Conservation (phyloP, 345 rosid genomes). For the Boechera divaricarpa region DNA sequence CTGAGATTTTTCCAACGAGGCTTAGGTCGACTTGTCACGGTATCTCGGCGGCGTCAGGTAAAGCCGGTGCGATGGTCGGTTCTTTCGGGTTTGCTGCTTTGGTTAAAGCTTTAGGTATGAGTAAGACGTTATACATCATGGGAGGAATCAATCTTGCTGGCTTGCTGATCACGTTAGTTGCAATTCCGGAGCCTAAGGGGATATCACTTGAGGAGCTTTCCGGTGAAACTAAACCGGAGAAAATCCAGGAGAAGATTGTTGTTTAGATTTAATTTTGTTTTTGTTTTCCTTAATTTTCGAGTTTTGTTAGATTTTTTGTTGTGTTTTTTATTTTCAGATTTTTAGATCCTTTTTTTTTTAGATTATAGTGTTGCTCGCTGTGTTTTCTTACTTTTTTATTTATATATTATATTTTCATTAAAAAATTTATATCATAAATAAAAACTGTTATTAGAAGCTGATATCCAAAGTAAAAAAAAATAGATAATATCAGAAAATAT, state of each 20-base stretch:
- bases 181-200: conserved; percentile 60
- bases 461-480: background rate
- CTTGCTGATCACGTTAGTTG: conserved; percentile 43
- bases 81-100: conserved; percentile 74
- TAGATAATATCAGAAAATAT: background rate
- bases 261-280: background rate
- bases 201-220: conserved; percentile 65
- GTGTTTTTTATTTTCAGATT: background rate
- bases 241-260: background rate
- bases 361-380: background rate
- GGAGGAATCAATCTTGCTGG: conserved; percentile 54
- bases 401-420: background rate
- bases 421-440: background rate
- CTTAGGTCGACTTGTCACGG: conserved; percentile 84
- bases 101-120: conserved; percentile 54
- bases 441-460: background rate
- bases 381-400: background rate
- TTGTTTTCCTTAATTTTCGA: background rate
- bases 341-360: background rate
- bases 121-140: conserved; percentile 49
- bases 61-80: conserved; percentile 77
- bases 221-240: conserved; percentile 52
- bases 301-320: background rate
- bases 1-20: conserved; percentile 83
- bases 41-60: conserved; percentile 72